These are phyloP conservation scores for Aspergillus sp. DNA, from an alignment of 2,329 filamentous ascomycete genomes.

Conservation along the genomic window DNA sequence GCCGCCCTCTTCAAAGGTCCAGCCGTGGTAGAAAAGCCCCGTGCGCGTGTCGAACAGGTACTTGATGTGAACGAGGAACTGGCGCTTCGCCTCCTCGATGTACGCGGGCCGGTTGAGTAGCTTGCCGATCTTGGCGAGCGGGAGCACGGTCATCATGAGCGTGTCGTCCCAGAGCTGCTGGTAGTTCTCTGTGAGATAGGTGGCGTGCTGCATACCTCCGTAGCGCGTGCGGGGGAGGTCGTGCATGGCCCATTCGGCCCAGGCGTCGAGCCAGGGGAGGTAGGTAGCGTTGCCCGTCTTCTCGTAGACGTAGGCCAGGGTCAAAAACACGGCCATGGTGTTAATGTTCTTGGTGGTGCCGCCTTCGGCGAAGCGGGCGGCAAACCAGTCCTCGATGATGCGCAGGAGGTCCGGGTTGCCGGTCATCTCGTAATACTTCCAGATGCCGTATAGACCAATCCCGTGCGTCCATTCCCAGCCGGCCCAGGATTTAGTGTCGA, in stretches of 20 bases:
- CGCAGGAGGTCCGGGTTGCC: conserved; percentile 59
- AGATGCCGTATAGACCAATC: conserved; percentile 76
- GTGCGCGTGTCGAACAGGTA: conserved; percentile 72
- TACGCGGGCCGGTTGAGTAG: conserved; percentile 70
- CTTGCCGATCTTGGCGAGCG: conserved; percentile 75
- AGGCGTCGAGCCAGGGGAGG: conserved; percentile 73
- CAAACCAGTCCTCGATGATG: conserved; percentile 74
- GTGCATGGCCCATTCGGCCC: conserved; percentile 81
- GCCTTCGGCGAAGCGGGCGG: conserved; percentile 64
- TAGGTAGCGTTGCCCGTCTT: conserved; percentile 67
- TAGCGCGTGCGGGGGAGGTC: conserved; percentile 70
- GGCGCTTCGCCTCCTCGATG: conserved; percentile 72
- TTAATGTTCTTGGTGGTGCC: conserved; percentile 83
- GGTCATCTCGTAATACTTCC: conserved; percentile 76
- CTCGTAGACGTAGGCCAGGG: conserved; percentile 76
- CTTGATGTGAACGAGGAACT: conserved; percentile 75
- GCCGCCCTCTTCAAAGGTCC: conserved; percentile 69
- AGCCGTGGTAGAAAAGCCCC: conserved; percentile 78
- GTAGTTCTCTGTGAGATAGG: conserved; percentile 68
- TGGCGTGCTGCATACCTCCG: conserved; percentile 73
- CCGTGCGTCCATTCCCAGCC: conserved; percentile 81
- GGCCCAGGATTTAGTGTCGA: conserved; percentile 78
- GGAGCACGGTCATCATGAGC: conserved; percentile 83
- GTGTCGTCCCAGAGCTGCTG: conserved; percentile 84
- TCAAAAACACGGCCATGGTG: conserved; percentile 77